Percentiles rank a stretch among this genome's conserved stretches.
These are phyloP conservation scores for Penicillium subrubescens DNA, from an alignment of 495 filamentous ascomycete species.

Conservation along the genomic window DNA sequence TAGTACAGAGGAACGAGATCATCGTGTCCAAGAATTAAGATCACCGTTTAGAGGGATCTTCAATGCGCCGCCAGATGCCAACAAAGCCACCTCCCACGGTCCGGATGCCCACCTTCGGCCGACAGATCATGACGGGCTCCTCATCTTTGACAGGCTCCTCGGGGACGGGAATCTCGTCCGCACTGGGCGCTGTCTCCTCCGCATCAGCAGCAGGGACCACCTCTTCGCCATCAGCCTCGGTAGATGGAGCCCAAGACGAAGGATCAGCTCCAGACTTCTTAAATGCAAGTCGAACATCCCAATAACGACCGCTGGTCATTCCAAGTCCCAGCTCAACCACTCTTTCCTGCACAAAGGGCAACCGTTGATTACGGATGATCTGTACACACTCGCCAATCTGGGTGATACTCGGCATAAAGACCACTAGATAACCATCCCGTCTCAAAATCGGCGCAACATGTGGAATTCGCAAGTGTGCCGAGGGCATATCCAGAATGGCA, in stretches of 20 bases:
- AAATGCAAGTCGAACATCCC: constrained; percentile 63
- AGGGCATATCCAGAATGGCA: constrained; percentile 72
- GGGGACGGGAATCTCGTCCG: neutral
- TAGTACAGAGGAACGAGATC: constrained; percentile 7
- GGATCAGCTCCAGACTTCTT: constrained; percentile 49
- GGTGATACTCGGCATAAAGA: constrained; percentile 76
- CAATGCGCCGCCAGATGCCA: constrained; percentile 61
- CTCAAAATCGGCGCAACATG: constrained; percentile 59
- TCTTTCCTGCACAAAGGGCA: constrained; percentile 61
- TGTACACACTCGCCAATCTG: constrained; percentile 68
- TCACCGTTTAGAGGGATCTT: constrained; percentile 29
- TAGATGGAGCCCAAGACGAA: constrained; percentile 34
- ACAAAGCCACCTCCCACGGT: constrained; percentile 73
- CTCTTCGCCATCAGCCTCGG: constrained; percentile 17
- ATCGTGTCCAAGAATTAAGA: neutral
- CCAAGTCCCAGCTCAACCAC: constrained; percentile 65
- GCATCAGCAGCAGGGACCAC: constrained; percentile 5
- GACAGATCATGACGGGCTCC: constrained; percentile 62
- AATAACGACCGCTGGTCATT: constrained; percentile 58
- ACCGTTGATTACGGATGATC: constrained; percentile 46
- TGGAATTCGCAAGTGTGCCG: constrained; percentile 57
- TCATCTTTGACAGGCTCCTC: constrained; percentile 29
- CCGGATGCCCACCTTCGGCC: constrained; percentile 65
- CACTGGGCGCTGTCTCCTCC: constrained; percentile 13
- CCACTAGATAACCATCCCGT: constrained; percentile 61